phyloP scores from a whole-genome alignment of 2,329 filamentous ascomycete species.

The Rosellinia necatrix region DNA sequence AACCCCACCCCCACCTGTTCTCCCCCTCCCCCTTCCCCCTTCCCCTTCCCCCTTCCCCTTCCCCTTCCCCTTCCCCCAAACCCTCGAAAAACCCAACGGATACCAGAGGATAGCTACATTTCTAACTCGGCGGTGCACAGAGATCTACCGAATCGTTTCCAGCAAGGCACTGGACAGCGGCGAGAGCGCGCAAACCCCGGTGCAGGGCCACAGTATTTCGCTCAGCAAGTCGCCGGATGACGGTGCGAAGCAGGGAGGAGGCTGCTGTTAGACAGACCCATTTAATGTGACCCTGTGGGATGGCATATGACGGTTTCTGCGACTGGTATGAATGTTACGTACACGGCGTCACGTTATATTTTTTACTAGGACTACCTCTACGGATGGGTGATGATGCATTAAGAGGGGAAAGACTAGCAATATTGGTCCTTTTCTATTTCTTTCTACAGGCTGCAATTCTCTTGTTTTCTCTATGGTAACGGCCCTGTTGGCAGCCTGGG shows the following conservation, averaged over 20 bases:
- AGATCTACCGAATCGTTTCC: slow-evolving; percentile 99
- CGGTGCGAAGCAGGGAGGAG: slow-evolving; percentile 73
- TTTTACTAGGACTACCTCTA: slow-evolving; percentile 33
- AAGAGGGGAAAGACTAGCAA: slow-evolving; percentile 33
- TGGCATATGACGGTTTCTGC: slow-evolving; percentile 40
- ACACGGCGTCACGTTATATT: slow-evolving; percentile 39
- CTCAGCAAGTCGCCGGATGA: slow-evolving; percentile 85
- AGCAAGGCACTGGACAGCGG: slow-evolving; percentile 95
- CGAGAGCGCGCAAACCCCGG: slow-evolving; percentile 78
- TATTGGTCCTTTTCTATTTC: slow-evolving; percentile 30
- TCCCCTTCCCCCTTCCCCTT: slow-evolving; percentile 12
- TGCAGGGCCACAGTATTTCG: slow-evolving; percentile 81
- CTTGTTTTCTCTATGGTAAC: slow-evolving; percentile 29
- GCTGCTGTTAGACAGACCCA: slow-evolving; percentile 75
- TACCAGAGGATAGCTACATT: slow-evolving; percentile 8
- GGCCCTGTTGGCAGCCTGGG: slow-evolving; percentile 29
- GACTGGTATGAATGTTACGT: slow-evolving; percentile 44
- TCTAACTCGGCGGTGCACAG: slow-evolving; percentile 51
- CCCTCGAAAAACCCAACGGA: slow-evolving; percentile 22
- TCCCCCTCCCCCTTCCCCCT: not conserved
- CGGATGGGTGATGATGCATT: slow-evolving; percentile 35
- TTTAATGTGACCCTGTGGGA: slow-evolving; percentile 30
- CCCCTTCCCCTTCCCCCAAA: too few species aligned
- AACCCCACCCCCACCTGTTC: slow-evolving; percentile 5
- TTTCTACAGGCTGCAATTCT: slow-evolving; percentile 34